Evolutionary conservation across 176 grass and related monocot genomes (phyloP).

Genomic region (Oryza meyeriana): DNA sequence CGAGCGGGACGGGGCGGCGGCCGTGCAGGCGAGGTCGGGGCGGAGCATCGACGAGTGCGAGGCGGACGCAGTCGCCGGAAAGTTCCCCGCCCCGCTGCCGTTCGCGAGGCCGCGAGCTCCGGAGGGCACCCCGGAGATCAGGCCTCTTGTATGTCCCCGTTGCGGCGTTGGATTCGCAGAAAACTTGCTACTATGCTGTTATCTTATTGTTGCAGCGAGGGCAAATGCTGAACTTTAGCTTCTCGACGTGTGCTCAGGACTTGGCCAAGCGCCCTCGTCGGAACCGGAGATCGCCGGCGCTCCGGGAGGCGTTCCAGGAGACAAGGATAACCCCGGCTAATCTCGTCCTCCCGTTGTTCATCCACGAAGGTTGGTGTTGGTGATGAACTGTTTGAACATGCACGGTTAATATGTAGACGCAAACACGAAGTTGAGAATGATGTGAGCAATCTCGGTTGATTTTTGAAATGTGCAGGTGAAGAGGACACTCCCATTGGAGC

Average conservation of each 20-base stretch:
- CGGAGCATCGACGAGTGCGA: conserved; percentile 90
- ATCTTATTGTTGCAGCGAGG: background rate
- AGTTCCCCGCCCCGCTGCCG: conserved; percentile 52
- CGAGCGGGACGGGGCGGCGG: conserved; percentile 42
- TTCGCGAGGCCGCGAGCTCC: conserved; percentile 47
- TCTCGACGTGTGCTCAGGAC: conserved; percentile 32
- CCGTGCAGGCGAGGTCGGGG: conserved; percentile 54
- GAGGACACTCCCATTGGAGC: conserved; percentile 87
- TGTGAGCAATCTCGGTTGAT: background rate
- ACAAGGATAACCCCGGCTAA: conserved; percentile 68
- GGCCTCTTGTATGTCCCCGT: conserved; percentile 52
- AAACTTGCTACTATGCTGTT: background rate
- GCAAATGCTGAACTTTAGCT: background rate
- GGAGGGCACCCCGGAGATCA: conserved; percentile 70
- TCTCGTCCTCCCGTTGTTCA: conserved; percentile 89
- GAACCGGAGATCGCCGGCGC: conserved; percentile 64
- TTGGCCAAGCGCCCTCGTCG: conserved; percentile 82
- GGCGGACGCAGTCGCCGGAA: conserved; percentile 78
- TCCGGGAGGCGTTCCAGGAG: conserved; percentile 90
- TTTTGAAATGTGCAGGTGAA: conserved; percentile 47
- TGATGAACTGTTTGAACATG: background rate
- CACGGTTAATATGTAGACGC: background rate
- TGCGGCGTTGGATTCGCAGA: background rate
- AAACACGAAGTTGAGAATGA: background rate
- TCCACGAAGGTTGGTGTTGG: conserved; percentile 78